Evolutionary conservation across 768 basidiomycete genomes (phyloP).

Genomic region (Neoboletus subvelutipes): DNA sequence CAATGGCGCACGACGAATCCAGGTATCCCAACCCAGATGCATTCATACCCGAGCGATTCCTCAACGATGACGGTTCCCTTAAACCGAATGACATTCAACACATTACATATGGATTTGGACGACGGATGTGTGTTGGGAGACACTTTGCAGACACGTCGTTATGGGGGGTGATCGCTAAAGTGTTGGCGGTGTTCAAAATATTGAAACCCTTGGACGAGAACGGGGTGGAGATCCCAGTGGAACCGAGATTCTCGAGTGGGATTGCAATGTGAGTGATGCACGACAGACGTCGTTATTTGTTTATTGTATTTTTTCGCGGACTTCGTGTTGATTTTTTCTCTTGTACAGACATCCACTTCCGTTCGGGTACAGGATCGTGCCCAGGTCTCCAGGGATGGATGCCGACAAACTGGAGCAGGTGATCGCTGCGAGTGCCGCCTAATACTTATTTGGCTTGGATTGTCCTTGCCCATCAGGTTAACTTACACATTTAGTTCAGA

Average conservation of each 20-base stretch:
- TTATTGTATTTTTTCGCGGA: neutral
- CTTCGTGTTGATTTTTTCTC: neutral
- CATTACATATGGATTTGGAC: slow-evolving; percentile 25
- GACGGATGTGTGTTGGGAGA: slow-evolving; percentile 26
- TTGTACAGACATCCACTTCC: slow-evolving; percentile 5
- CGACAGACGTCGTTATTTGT: neutral
- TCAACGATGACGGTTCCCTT: slow-evolving; percentile 28
- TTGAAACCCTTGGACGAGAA: neutral
- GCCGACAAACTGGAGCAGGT: too few species aligned
- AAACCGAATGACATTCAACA: slow-evolving; percentile 9
- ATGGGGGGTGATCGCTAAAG: slow-evolving; percentile 14
- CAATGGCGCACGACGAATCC: slow-evolving; percentile 19
- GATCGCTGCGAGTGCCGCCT: too few species aligned
- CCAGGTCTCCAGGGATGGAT: slow-evolving; percentile 3
- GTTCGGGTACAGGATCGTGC: slow-evolving; percentile 6
- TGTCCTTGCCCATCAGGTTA: too few species aligned
- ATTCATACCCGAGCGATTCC: slow-evolving; percentile 41
- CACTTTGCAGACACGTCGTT: slow-evolving; percentile 21
- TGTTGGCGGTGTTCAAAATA: slow-evolving; percentile 7
- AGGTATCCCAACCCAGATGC: slow-evolving; percentile 36
- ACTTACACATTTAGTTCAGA: too few species aligned
- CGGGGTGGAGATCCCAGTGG: slow-evolving; percentile 13
- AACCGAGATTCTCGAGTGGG: slow-evolving; percentile 15
- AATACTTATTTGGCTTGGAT: too few species aligned
- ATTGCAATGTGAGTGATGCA: slow-evolving; percentile 8